phyloP scores from a whole-genome alignment of 2,329 filamentous ascomycete genomes.

The Xylaria sp. region DNA sequence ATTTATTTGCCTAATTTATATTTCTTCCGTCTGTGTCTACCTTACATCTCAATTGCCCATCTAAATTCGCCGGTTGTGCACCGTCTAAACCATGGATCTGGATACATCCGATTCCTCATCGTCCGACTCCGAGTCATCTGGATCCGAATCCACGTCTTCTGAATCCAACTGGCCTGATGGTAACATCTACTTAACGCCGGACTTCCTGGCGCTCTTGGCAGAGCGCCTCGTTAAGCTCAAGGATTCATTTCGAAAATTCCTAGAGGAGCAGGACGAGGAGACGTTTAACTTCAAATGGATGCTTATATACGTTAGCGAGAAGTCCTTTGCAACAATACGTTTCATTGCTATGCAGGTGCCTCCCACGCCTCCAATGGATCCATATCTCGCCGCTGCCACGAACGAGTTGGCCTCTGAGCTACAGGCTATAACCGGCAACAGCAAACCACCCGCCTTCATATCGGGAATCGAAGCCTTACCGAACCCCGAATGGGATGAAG shows the following conservation, averaged over 20 bases:
- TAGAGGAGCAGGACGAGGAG: not conserved
- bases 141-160: too few relatives aligned
- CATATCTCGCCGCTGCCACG: not conserved
- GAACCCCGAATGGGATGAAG: constrained; percentile 8
- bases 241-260: not conserved
- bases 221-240: not conserved
- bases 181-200: not conserved
- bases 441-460: not conserved
- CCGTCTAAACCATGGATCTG: not conserved
- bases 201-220: not conserved
- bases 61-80: not conserved
- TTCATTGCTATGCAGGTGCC: constrained; percentile 1
- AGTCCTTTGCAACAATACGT: not conserved
- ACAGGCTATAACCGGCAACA: not conserved
- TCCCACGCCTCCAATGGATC: not conserved
- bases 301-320: not conserved
- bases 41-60: not conserved
- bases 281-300: constrained; percentile 6
- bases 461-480: constrained; percentile 1
- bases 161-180: not conserved
- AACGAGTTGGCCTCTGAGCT: not conserved
- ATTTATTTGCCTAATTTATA: not conserved
- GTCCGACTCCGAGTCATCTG: not conserved
- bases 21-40: not conserved
- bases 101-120: not conserved